Evolutionary conservation across 352 stramenopile species (phyloP).

Genomic region (Globisporangium emineosum): DNA sequence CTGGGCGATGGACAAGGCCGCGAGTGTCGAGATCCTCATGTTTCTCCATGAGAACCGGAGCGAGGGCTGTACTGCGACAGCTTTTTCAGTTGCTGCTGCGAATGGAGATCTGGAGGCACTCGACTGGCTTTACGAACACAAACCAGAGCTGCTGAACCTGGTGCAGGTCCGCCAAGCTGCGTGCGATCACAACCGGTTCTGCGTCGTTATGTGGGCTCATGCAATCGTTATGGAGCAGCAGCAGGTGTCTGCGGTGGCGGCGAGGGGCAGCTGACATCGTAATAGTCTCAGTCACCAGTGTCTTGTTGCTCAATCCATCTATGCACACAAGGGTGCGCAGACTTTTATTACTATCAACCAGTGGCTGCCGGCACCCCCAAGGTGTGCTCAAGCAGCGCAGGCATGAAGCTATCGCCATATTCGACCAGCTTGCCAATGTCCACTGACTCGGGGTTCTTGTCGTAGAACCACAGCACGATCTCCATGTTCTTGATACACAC

Average conservation of each 20-base stretch:
- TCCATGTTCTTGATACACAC: not conserved
- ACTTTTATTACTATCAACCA: not conserved
- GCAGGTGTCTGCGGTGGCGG: not conserved
- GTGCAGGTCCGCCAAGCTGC: not conserved
- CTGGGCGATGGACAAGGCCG: not conserved
- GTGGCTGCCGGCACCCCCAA: not conserved
- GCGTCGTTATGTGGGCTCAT: not conserved
- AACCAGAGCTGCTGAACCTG: not conserved
- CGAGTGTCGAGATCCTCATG: not conserved
- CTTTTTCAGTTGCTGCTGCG: not conserved
- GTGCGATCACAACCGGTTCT: not conserved
- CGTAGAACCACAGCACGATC: not conserved
- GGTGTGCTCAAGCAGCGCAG: not conserved
- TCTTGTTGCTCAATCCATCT: not conserved
- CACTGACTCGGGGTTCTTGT: not conserved
- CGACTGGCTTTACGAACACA: not conserved
- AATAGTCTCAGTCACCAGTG: not conserved
- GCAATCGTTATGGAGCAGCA: not conserved
- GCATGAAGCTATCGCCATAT: not conserved
- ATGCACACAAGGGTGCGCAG: not conserved
- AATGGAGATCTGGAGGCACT: not conserved
- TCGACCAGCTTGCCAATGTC: not conserved
- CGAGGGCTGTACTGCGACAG: not conserved
- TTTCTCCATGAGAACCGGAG: not conserved
- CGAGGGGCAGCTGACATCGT: not conserved